Base-by-base conservation (phyloP, 306 rosid species). In the Vigna angularis region DNA sequence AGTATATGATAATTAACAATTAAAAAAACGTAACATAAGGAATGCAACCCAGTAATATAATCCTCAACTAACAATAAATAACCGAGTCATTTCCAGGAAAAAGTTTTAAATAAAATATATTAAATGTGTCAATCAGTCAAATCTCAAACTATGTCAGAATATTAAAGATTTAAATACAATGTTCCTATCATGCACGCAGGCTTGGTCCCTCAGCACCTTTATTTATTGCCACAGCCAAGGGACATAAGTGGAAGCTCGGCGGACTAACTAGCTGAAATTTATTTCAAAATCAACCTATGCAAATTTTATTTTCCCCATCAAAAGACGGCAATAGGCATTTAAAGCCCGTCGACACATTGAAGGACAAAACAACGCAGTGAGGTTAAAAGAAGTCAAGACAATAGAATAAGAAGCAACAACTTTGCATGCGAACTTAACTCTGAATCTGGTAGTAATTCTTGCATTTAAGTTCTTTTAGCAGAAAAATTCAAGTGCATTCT, bases 41-140 rank as follows among this genome's bases (percentile, higher is more conserved):
- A 34, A 6, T 50, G 59, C n/a, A 70, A 55, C 47, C 36, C 34
- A 36, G 66, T 55, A 51, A 18, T 57, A 73, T 68, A 74, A 40
- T 44, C 65, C 12, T 70, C 71, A 9, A 52, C 62, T 47, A 70
- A 79, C 75, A 79, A 26, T 18, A 72, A 78, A 80, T 15, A 71
- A 42, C 17, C 49, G 49, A 6, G 51, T 16, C 67, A 51, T 57
- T 38, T 28, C 22, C 58, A 22, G 12, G 18, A 18, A 38, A 15
- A 51, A 64, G 22, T 10, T 28, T 20, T 38, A 44, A 34, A 36
- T 34, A 59, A 56, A 73, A 15, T 20, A 38, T 58, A 36, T 34
- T 28, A 56, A 80, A 15, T 15, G 48, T 58, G 63, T 17, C 76
- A 38, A 17, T 42, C 42, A 34, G 53, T 65, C 48, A 62, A 62